These are phyloP conservation scores for Pseudogymnoascus destructans DNA, from an alignment of 2,329 filamentous ascomycete species.

Conservation along the genomic window DNA sequence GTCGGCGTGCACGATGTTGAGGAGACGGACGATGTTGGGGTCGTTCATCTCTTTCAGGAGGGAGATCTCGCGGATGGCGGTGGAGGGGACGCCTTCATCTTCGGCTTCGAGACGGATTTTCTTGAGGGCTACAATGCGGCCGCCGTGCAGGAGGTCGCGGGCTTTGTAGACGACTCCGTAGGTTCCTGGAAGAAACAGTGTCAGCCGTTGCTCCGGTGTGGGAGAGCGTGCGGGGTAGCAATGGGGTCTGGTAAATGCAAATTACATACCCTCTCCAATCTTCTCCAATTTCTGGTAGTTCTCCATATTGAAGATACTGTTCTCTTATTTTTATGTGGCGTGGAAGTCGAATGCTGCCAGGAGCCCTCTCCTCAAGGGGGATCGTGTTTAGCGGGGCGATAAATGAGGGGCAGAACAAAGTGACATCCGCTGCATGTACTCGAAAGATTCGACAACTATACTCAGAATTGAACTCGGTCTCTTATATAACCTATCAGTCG, in stretches of 20 bases:
- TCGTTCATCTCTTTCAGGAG: constrained; percentile 91
- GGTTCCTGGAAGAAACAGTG: constrained; percentile 46
- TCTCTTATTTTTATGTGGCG: constrained; percentile 19
- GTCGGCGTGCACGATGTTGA: constrained; percentile 90
- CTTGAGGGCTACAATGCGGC: constrained; percentile 83
- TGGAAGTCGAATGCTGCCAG: constrained; percentile 20
- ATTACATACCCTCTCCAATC: constrained; percentile 71
- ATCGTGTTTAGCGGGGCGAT: constrained; percentile 22
- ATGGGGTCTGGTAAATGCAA: constrained; percentile 9
- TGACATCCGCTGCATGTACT: constrained; percentile 17
- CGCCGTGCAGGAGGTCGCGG: constrained; percentile 65
- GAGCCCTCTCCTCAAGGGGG: constrained; percentile 20
- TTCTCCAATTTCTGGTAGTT: constrained; percentile 97
- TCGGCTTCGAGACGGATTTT: constrained; percentile 93
- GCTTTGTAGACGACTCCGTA: constrained; percentile 96
- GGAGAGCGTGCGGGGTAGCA: background rate
- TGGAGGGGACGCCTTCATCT: constrained; percentile 86
- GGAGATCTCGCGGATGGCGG: constrained; percentile 87
- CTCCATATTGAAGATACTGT: constrained; percentile 49
- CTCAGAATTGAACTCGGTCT: background rate
- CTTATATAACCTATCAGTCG: background rate
- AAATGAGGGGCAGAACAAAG: constrained; percentile 23
- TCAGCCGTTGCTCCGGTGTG: background rate
- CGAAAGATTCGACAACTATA: background rate
- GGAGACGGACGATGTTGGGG: constrained; percentile 72